phyloP scores from a whole-genome alignment of 805 yeast species.

The Yamadazyma philogaea region DNA sequence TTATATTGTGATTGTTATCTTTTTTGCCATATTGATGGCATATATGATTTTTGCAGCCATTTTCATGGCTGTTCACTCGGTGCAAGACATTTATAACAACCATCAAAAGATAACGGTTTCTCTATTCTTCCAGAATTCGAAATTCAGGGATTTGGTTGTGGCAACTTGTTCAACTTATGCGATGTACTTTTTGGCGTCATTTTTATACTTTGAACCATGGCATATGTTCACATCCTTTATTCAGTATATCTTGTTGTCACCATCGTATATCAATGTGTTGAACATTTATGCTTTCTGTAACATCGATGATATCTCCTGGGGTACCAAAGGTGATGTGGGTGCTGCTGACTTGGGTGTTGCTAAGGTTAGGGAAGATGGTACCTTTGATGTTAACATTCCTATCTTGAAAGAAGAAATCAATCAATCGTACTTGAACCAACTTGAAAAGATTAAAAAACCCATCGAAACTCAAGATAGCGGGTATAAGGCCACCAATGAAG shows the following conservation, averaged over 20 bases:
- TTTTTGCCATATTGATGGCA: constrained; percentile 59
- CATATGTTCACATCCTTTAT: constrained; percentile 56
- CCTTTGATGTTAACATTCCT: constrained; percentile 53
- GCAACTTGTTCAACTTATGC: constrained; percentile 62
- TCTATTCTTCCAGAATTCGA: constrained; percentile 45
- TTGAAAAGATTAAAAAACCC: constrained; percentile 49
- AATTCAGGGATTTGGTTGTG: constrained; percentile 50
- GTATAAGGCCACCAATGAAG: constrained; percentile 33
- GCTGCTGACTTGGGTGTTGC: constrained; percentile 56
- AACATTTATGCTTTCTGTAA: constrained; percentile 69
- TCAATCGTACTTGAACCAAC: constrained; percentile 49
- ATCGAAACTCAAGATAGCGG: constrained; percentile 28
- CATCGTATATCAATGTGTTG: constrained; percentile 53
- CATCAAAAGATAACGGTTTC: constrained; percentile 43
- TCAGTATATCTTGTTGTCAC: constrained; percentile 50
- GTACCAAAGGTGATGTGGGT: constrained; percentile 67
- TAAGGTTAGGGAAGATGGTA: constrained; percentile 52
- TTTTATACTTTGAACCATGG: constrained; percentile 64
- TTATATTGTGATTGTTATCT: constrained; percentile 50
- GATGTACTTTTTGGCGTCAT: constrained; percentile 55
- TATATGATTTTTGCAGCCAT: constrained; percentile 59
- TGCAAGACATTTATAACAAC: constrained; percentile 30
- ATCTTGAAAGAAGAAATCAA: constrained; percentile 51
- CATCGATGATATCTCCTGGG: constrained; percentile 73
- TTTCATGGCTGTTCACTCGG: constrained; percentile 53